Percentiles rank a stretch among this genome's conserved stretches.
phyloP scores from a whole-genome alignment of 176 grass and related monocot species.

The maize (Zea mays) region DNA sequence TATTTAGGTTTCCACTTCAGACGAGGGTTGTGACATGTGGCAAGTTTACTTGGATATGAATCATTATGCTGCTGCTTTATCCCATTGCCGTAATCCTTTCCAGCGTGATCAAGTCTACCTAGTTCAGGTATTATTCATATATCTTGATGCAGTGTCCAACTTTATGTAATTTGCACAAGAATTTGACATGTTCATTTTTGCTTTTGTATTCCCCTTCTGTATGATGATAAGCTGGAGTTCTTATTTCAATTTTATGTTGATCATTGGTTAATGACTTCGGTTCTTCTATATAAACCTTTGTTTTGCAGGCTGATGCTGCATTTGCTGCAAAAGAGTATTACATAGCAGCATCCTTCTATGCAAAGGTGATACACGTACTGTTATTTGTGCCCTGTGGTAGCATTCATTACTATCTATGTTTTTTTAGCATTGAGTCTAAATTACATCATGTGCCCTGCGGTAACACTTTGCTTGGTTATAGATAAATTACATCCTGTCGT shows the following conservation, averaged over 20 bases:
- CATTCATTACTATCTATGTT: slow-evolving; percentile 20
- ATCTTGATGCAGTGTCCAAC: neutral
- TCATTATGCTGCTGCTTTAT: slow-evolving; percentile 78
- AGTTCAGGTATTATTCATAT: slow-evolving; percentile 60
- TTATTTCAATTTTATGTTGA: slow-evolving; percentile 27
- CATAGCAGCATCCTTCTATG: slow-evolving; percentile 93
- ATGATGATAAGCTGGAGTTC: slow-evolving; percentile 28
- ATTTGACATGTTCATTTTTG: neutral
- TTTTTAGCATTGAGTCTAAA: slow-evolving; percentile 24
- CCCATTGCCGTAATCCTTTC: slow-evolving; percentile 70
- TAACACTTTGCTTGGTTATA: slow-evolving; percentile 44
- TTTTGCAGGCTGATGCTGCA: slow-evolving; percentile 84
- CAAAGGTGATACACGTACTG: slow-evolving; percentile 61
- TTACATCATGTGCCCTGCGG: neutral
- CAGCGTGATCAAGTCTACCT: slow-evolving; percentile 91
- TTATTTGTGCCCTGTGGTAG: slow-evolving; percentile 17
- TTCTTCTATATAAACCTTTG: slow-evolving; percentile 29
- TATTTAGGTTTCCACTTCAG: slow-evolving; percentile 70
- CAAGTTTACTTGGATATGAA: slow-evolving; percentile 91
- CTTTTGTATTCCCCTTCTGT: slow-evolving; percentile 3
- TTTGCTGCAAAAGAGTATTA: slow-evolving; percentile 83
- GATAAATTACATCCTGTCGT: slow-evolving; percentile 90
- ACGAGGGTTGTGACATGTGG: slow-evolving; percentile 98
- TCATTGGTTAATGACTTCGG: slow-evolving; percentile 7
- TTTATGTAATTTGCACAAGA: slow-evolving; percentile 17